These are phyloP conservation scores for Saksenaea oblongispora DNA, from an alignment of 371 early-diverging fungal genomes.

Conservation along the genomic window DNA sequence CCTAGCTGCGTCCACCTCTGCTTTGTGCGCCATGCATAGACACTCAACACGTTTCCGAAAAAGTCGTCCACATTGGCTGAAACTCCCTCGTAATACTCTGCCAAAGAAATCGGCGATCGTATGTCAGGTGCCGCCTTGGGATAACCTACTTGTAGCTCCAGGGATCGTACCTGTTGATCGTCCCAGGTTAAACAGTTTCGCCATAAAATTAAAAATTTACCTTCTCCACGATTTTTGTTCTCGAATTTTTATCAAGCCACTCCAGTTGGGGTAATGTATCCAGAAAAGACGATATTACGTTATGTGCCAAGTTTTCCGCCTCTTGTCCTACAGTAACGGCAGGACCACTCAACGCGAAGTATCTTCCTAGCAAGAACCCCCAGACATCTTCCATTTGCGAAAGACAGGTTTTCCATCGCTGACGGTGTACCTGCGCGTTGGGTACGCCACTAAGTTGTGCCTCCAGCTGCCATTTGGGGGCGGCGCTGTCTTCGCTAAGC, in stretches of 20 bases:
- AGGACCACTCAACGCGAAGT: conserved; percentile 32
- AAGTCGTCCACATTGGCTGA: conserved; percentile 35
- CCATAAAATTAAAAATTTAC: no score
- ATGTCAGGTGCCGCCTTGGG: conserved; percentile 46
- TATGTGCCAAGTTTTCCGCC: conserved; percentile 28
- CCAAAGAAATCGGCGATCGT: conserved; percentile 36
- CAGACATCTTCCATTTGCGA: conserved; percentile 38
- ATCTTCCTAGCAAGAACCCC: conserved; percentile 57
- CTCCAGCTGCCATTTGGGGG: conserved; percentile 24
- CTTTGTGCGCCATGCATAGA: conserved; percentile 25
- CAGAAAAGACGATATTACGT: conserved; percentile 29
- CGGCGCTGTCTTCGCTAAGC: conserved; percentile 27
- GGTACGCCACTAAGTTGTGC: conserved; percentile 41
- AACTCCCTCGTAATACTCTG: conserved; percentile 45
- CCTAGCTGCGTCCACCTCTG: conserved; percentile 17
- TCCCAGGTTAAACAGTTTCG: no score
- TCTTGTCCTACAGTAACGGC: conserved; percentile 14
- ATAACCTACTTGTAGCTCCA: conserved; percentile 44
- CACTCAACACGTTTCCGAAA: conserved; percentile 49
- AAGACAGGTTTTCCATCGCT: conserved; percentile 60
- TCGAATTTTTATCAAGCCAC: conserved; percentile 44
- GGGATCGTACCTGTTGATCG: not conserved
- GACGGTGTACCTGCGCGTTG: conserved; percentile 35
- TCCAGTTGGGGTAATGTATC: conserved; percentile 31
- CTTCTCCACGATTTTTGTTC: conserved; percentile 34